Base-by-base conservation (phyloP, 441 rosid genomes). In the Bruguiera hainesii region DNA sequence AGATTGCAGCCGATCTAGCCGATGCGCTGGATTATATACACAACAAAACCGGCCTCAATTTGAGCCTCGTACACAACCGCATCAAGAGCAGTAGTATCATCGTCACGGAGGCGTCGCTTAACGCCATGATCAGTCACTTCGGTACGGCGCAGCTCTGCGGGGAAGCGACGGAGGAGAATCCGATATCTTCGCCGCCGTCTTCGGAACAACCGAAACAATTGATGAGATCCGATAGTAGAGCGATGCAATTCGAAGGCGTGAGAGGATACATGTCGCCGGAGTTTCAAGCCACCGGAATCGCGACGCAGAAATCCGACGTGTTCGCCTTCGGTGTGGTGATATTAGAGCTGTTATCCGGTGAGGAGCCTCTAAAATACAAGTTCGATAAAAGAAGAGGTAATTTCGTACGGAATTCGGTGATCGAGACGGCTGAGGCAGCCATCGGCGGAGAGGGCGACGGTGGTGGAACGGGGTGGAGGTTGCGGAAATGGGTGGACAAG, bases 231-330 rank as follows among this genome's bases (percentile, higher is more conserved):
- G 74, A 68, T 9, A 83, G 86, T 60, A 71, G 78, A 58, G 62
- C 4, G 0, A 60, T 61, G 71, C 85, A 85, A 68, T 82, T 90
- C 76, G 85, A 89, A 76, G 97, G 96, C 3, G 86, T 72, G 37
- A 80, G 85, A 60, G 97, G 89, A 0, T 93, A 90, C 80, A 89
- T 90, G 94, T 84, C 97, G 65, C 94, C 91, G 65, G 96, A 93
- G 21, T 89, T 80, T 72, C 85, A 68, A 15, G 51, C 68, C 6
- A 73, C 74, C 0, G 94, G 96, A 5, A 58, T 79, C 37, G 86
- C 85, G 13, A 84, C 90, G 33, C 93, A 86, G 84, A 78, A 83
- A 64, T 79, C 96, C 1, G 98, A 93, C 63, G 88, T 86, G 6
- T 89, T 74, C 78, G 85, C 93, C 1, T 85, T 90, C 39, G 96